These are phyloP conservation scores for Nemania diffusa DNA, from an alignment of 2,329 filamentous ascomycete species.

Conservation along the genomic window DNA sequence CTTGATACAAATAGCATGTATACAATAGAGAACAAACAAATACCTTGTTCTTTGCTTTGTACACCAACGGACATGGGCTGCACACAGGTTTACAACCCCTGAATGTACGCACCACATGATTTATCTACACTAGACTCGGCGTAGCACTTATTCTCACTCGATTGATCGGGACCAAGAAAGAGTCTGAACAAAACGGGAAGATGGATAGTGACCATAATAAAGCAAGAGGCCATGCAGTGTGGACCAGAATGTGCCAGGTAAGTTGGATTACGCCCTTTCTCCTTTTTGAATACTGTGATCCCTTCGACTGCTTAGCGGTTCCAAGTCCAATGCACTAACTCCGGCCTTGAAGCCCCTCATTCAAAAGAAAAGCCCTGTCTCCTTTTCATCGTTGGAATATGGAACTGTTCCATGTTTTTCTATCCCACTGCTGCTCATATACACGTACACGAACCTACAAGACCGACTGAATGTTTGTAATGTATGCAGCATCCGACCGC, in stretches of 20 bases:
- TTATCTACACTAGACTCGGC: neutral
- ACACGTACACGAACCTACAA: slow-evolving; percentile 26
- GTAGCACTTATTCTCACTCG: neutral
- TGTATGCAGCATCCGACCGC: slow-evolving; percentile 19
- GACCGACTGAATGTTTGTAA: slow-evolving; percentile 15
- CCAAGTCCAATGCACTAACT: neutral
- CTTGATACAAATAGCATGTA: no score
- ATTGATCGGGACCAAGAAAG: neutral
- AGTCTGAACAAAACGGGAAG: neutral
- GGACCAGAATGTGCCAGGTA: neutral
- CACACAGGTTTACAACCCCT: no score
- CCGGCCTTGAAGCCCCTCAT: neutral
- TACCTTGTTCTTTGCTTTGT: no score
- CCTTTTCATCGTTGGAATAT: neutral
- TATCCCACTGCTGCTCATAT: slow-evolving; percentile 10
- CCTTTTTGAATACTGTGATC: neutral
- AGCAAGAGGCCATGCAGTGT: neutral
- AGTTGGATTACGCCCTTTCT: neutral
- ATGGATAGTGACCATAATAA: neutral
- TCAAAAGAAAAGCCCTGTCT: neutral
- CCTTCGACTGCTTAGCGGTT: neutral
- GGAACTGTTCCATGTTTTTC: slow-evolving; percentile 2
- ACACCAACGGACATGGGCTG: no score
- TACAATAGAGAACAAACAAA: no score
- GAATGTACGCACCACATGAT: no score